A percentile compares a stretch with the other conserved stretches of the same genome.
phyloP scores from a whole-genome alignment of 1,139 yeast genomes.

The Meyerozyma elateridarum region DNA sequence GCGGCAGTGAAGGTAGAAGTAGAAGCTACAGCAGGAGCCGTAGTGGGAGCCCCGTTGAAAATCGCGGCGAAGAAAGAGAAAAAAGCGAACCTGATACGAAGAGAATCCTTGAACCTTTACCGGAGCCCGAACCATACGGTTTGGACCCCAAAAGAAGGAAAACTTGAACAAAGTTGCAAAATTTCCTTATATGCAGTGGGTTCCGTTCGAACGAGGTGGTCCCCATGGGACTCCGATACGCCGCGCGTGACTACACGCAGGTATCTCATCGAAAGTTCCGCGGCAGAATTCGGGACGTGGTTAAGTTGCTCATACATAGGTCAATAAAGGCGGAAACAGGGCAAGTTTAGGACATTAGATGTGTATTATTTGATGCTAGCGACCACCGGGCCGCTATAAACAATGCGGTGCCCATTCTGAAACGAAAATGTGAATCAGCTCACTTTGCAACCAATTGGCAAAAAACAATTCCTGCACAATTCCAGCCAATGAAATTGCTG shows the following conservation, averaged over 20 bases:
- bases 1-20: slow-evolving; percentile 5
- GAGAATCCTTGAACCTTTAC: slow-evolving; percentile 4
- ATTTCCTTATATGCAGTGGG: no score
- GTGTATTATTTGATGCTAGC: no score
- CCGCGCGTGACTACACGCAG: no score
- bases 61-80: not conserved
- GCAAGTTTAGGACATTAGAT: no score
- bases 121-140: slow-evolving; percentile 1
- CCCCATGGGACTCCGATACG: no score
- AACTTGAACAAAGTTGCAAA: no score
- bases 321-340: no score
- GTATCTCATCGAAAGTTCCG: no score
- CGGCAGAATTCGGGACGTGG: no score
- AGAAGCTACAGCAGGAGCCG: slow-evolving; percentile 3
- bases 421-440: slow-evolving; percentile 10
- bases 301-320: no score
- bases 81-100: slow-evolving; percentile 2
- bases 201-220: no score
- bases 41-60: slow-evolving; percentile 1
- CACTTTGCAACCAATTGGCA: slow-evolving; percentile 8
- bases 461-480: slow-evolving; percentile 7
- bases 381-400: not conserved
- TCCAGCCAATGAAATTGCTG: slow-evolving; percentile 7
- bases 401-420: slow-evolving; percentile 2
- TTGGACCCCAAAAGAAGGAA: slow-evolving; percentile 1